A percentile compares a stretch with the other conserved stretches of the same genome.
phyloP scores from a whole-genome alignment of 768 basidiomycete genomes.

The Amanita inopinata region DNA sequence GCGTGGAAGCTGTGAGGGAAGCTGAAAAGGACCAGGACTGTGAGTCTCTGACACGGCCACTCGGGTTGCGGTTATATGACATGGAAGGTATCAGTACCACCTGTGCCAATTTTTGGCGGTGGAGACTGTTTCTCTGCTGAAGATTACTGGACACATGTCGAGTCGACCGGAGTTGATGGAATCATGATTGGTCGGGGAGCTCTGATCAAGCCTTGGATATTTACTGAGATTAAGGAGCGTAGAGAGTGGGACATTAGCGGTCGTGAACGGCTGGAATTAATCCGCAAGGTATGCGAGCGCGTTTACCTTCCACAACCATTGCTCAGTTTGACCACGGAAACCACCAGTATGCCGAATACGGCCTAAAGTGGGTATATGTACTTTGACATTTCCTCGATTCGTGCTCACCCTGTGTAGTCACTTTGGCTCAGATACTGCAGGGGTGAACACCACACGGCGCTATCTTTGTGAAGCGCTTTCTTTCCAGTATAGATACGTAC shows the following conservation, averaged over 20 bases:
- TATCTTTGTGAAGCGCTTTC: conserved; percentile 94
- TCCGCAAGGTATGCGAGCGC: conserved; percentile 50
- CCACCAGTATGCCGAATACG: conserved; percentile 74
- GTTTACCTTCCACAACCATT: neutral
- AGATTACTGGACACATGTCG: conserved; percentile 70
- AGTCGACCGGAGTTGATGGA: conserved; percentile 82
- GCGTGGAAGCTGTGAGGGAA: conserved; percentile 71
- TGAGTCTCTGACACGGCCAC: conserved; percentile 29
- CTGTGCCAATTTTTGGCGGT: conserved; percentile 93
- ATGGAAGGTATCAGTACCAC: too few species aligned
- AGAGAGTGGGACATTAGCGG: conserved; percentile 92
- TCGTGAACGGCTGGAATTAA: conserved; percentile 69
- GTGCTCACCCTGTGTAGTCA: conserved; percentile 34
- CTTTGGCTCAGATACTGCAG: conserved; percentile 81
- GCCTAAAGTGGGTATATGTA: conserved; percentile 49
- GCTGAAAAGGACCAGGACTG: conserved; percentile 62
- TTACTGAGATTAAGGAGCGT: conserved; percentile 88
- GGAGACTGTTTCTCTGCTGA: conserved; percentile 90
- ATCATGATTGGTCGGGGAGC: conserved; percentile 95
- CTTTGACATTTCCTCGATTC: neutral
- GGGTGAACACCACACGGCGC: conserved; percentile 83
- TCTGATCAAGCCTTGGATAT: conserved; percentile 93
- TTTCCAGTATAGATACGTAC: conserved; percentile 94
- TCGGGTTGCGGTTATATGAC: too few species aligned
- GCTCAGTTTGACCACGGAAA: neutral